Base-by-base conservation (phyloP, 2,329 filamentous ascomycete genomes). In the Scolecobasidium constrictum region DNA sequence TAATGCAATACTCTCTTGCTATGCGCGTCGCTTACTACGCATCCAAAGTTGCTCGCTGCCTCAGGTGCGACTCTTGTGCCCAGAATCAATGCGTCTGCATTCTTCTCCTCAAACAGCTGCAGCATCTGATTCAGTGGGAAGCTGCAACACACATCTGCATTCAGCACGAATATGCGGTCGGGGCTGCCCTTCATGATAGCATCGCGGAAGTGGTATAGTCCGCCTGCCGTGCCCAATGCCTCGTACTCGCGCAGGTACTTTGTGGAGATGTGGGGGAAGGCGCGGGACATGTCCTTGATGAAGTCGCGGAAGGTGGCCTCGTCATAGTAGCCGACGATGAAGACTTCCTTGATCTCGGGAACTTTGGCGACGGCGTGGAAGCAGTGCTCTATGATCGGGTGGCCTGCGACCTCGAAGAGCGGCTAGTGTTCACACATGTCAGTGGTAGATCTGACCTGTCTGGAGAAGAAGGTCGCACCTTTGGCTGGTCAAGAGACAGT, bases 271-370 rank as follows among this genome's bases (percentile, higher is more conserved):
- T 86, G 77, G 42, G 88, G 86, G 68, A 94, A 94, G 60, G 86
- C 83, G 62, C 77, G 77, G 47, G 79, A 72, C 47, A 87, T 78
- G 60, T 94, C 84, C 67, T 94, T 94, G 72, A 96, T 94, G 69
- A 96, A 96, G 67, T 95, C 88, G 57, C 87, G 84, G 76, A 96
- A 95, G 56, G 96, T 86, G 35, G 78, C 76, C 69, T 96, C 92
- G 62, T 98, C 92, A 65, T 96, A 98, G 77, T 98, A 98, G 59
- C 92, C 92, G 59, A 98, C 93, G 58, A 98, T 81, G 71, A 92
- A 88, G 55, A 98, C 90, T 67, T 98, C 92, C 60, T 87, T 85
- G 64, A 98, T 86, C 57, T 85, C 83, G 56, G 86, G 83, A 47
- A 96, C 85, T 63, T 88, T 93, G 52, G 85, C 80, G 57, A 96